Percentiles rank a stretch among this genome's conserved stretches.
These are phyloP conservation scores for Syzygium malaccense DNA, from an alignment of 441 rosid genomes.

Conservation along the genomic window DNA sequence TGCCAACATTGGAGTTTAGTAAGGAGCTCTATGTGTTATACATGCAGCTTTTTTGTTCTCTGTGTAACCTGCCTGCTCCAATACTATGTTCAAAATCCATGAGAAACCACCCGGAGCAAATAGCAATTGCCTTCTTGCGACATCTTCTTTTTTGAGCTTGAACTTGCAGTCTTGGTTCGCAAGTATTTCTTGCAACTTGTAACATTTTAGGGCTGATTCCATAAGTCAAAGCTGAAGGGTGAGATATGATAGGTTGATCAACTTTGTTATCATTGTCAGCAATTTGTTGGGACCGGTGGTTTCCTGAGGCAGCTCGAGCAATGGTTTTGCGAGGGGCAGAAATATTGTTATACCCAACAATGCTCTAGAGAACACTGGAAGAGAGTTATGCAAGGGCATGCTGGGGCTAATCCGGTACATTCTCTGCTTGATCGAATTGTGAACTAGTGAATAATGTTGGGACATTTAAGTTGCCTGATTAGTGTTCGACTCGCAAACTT, in stretches of 20 bases:
- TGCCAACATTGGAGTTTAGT: conserved; percentile 89
- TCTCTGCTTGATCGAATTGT: neutral
- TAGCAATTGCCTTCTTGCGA: neutral
- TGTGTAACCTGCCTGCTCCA: neutral
- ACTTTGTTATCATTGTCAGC: conserved; percentile 29
- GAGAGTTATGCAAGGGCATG: conserved; percentile 96
- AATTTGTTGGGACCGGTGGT: conserved; percentile 94
- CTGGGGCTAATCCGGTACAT: conserved; percentile 89
- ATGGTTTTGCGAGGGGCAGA: conserved; percentile 89
- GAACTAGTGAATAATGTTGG: neutral
- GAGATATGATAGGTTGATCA: neutral
- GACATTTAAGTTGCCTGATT: neutral
- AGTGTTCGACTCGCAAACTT: neutral
- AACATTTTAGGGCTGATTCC: neutral
- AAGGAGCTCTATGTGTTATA: conserved; percentile 12
- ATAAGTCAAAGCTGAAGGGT: neutral
- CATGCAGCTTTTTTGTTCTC: neutral
- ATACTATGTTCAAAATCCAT: neutral
- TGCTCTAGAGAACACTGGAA: conserved; percentile 90
- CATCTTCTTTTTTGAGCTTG: neutral
- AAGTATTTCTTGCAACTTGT: neutral
- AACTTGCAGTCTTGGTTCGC: neutral
- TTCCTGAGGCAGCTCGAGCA: conserved; percentile 91
- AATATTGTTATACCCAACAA: conserved; percentile 75
- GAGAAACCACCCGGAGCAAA: neutral